A percentile compares a stretch with the other conserved stretches of the same genome.
Conservation (phyloP, 805 yeast species). For the Vanderwaltozyma verrucispora region DNA sequence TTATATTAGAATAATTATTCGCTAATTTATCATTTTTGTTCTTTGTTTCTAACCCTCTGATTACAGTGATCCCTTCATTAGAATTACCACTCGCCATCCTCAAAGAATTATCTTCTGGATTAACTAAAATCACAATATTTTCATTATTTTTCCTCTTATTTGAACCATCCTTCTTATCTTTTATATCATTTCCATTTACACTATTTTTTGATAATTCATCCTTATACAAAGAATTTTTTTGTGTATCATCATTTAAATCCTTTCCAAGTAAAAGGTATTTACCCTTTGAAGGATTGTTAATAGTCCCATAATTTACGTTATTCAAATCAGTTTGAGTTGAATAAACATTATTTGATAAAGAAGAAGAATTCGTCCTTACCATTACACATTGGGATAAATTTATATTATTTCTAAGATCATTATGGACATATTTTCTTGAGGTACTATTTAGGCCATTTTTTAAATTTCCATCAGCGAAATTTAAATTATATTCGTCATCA, state of each 20-base stretch:
- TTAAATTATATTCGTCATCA: background rate
- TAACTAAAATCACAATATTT: background rate
- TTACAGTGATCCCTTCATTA: conserved; percentile 4
- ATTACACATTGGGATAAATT: conserved; percentile 31
- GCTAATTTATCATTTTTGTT: background rate
- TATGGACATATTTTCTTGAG: background rate
- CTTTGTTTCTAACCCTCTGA: no score
- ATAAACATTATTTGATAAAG: conserved; percentile 26
- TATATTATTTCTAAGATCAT: conserved; percentile 17
- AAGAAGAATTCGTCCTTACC: conserved; percentile 28
- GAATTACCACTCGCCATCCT: conserved; percentile 9
- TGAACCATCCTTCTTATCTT: background rate
- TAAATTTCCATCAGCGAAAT: background rate
- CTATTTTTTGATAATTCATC: no score
- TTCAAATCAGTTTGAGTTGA: conserved; percentile 10
- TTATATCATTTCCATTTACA: no score
- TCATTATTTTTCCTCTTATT: background rate
- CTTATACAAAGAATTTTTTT: no score
- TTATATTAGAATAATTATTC: background rate
- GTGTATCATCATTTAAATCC: background rate
- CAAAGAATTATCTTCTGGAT: conserved; percentile 4
- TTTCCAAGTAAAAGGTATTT: no score
- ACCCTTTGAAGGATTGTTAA: background rate
- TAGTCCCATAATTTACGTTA: conserved; percentile 3
- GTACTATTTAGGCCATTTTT: background rate